phyloP scores from a whole-genome alignment of 1,139 yeast genomes.

The Candida pseudocylindracea region DNA sequence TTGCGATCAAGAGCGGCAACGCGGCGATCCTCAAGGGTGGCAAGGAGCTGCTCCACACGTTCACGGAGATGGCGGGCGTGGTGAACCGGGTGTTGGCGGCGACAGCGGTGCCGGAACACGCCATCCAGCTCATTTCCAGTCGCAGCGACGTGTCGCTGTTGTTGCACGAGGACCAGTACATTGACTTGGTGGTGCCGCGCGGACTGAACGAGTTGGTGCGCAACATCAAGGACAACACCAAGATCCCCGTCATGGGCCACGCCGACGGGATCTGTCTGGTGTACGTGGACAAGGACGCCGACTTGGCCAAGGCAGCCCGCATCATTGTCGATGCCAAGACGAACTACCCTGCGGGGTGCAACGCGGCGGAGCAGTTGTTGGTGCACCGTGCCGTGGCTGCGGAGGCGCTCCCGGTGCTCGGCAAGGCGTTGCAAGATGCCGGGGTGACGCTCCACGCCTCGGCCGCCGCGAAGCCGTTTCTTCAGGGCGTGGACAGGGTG shows the following conservation, averaged over 20 bases:
- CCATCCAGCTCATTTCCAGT: conserved; percentile 72
- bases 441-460: conserved; percentile 55
- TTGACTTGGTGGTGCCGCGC: conserved; percentile 90
- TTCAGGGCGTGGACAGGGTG: conserved; percentile 6
- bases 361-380: conserved; percentile 78
- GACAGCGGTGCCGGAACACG: conserved; percentile 53
- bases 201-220: conserved; percentile 87
- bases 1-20: conserved; percentile 88
- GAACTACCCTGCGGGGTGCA: conserved; percentile 96
- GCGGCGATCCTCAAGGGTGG: conserved; percentile 97
- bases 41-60: conserved; percentile 72
- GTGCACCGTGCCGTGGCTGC: conserved; percentile 30
- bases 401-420: conserved; percentile 18
- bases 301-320: conserved; percentile 49
- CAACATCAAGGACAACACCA: conserved; percentile 64
- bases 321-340: conserved; percentile 77
- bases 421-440: conserved; percentile 27
- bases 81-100: conserved; percentile 37
- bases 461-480: conserved; percentile 17
- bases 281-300: conserved; percentile 59
- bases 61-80: conserved; percentile 57
- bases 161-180: conserved; percentile 65
- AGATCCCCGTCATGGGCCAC: conserved; percentile 94
- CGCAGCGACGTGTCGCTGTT: conserved; percentile 79
- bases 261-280: conserved; percentile 96